Evolutionary conservation across 1,284 basidiomycete genomes (phyloP).

Genomic region (Phylloporus gajari): DNA sequence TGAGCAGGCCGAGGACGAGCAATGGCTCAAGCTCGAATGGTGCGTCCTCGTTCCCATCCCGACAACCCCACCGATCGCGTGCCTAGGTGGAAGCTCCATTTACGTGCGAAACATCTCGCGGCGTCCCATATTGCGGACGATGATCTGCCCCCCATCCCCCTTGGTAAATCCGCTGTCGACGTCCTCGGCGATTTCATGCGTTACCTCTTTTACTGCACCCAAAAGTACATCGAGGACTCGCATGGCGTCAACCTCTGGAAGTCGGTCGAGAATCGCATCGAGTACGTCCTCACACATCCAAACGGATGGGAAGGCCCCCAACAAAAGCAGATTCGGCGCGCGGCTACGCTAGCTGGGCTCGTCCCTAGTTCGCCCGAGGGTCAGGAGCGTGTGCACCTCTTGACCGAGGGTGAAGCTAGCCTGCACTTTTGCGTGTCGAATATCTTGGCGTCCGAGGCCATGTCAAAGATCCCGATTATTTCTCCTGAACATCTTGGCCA

Average conservation of each 20-base stretch:
- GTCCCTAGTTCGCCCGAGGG: slow-evolving; percentile 41
- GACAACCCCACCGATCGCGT: neutral
- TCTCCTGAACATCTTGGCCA: slow-evolving; percentile 21
- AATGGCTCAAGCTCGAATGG: slow-evolving; percentile 63
- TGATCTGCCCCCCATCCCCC: slow-evolving; percentile 57
- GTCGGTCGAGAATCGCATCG: slow-evolving; percentile 45
- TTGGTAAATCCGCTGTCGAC: slow-evolving; percentile 55
- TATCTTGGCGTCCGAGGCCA: slow-evolving; percentile 45
- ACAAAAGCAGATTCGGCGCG: slow-evolving; percentile 52
- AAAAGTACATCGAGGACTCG: slow-evolving; percentile 59
- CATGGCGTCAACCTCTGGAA: slow-evolving; percentile 55
- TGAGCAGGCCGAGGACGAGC: slow-evolving; percentile 57
- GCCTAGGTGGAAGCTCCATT: slow-evolving; percentile 68
- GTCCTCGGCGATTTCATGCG: slow-evolving; percentile 64
- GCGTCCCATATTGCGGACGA: slow-evolving; percentile 36
- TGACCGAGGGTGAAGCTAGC: slow-evolving; percentile 64
- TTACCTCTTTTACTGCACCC: slow-evolving; percentile 59
- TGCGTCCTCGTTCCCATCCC: slow-evolving; percentile 28
- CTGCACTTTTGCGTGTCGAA: slow-evolving; percentile 57
- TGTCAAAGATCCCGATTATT: slow-evolving; percentile 44
- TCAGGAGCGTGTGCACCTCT: slow-evolving; percentile 52
- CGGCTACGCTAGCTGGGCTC: slow-evolving; percentile 48
- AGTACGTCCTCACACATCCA: slow-evolving; percentile 54
- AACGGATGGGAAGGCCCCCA: slow-evolving; percentile 59
- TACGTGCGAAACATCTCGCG: slow-evolving; percentile 52